Conservation (phyloP, 2,329 filamentous ascomycete species). For the Mariannaea sp. region DNA sequence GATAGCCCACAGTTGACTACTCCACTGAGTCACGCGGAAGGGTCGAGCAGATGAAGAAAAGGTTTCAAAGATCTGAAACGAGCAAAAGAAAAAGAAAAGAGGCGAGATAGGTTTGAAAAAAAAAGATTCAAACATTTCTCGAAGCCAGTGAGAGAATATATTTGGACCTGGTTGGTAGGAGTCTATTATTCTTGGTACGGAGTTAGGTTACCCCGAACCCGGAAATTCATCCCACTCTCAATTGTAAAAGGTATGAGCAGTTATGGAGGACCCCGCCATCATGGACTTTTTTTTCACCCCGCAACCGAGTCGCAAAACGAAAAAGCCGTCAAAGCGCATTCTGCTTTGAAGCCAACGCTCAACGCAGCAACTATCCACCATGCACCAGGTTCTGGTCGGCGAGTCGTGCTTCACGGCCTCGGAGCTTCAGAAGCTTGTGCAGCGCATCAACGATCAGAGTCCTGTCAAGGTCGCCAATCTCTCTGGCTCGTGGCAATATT, state of each 20-base stretch:
- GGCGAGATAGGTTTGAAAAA: too few species aligned
- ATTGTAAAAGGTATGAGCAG: too few species aligned
- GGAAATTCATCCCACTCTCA: slow-evolving; percentile 16
- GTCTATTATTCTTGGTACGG: slow-evolving; percentile 8
- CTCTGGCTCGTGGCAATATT: slow-evolving; percentile 66
- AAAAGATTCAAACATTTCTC: too few species aligned
- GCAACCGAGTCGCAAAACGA: slow-evolving; percentile 23
- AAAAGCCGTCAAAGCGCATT: slow-evolving; percentile 33
- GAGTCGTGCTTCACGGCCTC: slow-evolving; percentile 56
- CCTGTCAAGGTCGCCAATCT: slow-evolving; percentile 54
- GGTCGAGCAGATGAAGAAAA: too few species aligned
- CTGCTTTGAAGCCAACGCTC: slow-evolving; percentile 34
- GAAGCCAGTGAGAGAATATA: too few species aligned
- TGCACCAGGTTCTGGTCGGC: slow-evolving; percentile 47
- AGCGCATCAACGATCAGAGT: slow-evolving; percentile 50
- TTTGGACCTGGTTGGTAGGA: too few species aligned
- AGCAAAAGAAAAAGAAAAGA: too few species aligned
- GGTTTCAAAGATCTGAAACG: too few species aligned
- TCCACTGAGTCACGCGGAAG: too few species aligned
- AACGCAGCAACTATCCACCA: slow-evolving; percentile 31
- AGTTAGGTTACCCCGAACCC: slow-evolving; percentile 30
- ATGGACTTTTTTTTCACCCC: slow-evolving; percentile 30
- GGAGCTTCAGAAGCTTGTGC: slow-evolving; percentile 50
- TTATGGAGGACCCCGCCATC: slow-evolving; percentile 32
- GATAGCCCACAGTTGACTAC: too few species aligned